phyloP scores from a whole-genome alignment of 768 basidiomycete species.

The Russula griseocarnosa region DNA sequence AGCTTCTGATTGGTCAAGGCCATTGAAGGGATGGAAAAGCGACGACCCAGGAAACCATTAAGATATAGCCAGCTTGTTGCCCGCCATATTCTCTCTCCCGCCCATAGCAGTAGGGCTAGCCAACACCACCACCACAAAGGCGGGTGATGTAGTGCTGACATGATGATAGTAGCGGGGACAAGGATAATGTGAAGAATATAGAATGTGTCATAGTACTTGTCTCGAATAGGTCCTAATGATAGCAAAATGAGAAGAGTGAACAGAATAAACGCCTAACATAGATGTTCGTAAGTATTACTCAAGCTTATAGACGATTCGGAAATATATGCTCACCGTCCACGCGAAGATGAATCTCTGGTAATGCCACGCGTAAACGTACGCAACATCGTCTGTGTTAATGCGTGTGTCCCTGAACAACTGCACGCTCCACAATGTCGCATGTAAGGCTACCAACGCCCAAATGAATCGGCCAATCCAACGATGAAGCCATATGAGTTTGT shows the following conservation, averaged over 20 bases:
- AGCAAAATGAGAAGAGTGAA: constrained; percentile 52
- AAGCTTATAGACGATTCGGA: constrained; percentile 5
- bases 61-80: constrained; percentile 51
- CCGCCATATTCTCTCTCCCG: constrained; percentile 56
- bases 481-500: constrained; percentile 70
- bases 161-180: constrained; percentile 56
- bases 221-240: constrained; percentile 50
- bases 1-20: background rate
- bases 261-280: constrained; percentile 48
- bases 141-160: constrained; percentile 65
- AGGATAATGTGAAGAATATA: constrained; percentile 61
- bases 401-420: constrained; percentile 55
- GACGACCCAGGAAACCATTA: constrained; percentile 49
- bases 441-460: constrained; percentile 57
- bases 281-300: constrained; percentile 7
- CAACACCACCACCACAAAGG: constrained; percentile 66
- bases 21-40: constrained; percentile 5
- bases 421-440: constrained; percentile 66
- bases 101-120: constrained; percentile 58
- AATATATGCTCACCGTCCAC: constrained; percentile 44
- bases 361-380: constrained; percentile 50
- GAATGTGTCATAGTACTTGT: constrained; percentile 57
- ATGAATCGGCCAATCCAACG: constrained; percentile 67
- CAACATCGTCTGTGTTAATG: constrained; percentile 40
- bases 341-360: constrained; percentile 63